Base-by-base conservation (phyloP, 176 grass and related monocot genomes). In the Saccharum officinarum region DNA sequence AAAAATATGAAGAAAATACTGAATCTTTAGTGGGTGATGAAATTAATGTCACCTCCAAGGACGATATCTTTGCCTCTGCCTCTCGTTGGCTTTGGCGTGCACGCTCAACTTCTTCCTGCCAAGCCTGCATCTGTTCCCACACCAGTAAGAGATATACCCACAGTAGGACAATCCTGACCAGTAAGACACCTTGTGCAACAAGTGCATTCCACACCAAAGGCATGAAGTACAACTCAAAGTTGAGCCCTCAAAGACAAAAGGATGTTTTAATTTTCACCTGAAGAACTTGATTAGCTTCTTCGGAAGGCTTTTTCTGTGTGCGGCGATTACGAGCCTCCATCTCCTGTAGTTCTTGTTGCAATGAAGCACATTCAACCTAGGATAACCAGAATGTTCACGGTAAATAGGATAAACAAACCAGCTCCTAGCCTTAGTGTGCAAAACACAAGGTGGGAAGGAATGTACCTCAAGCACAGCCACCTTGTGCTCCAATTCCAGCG, bases 201-300 rank as follows among this genome's bases (percentile, higher is more conserved):
- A n/a, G 23, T 14, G 42, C 18, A 73, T 44, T 77, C 81, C 46
- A 57, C 45, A 77, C 60, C 4, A 40, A 74, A 87, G 34, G 17
- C 44, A 75, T 45, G 2, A 71, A 82, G 23, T 72, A 38, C 13
- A 83, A 22, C 42, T 15, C 8, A 36, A 82, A 41, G 52, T 76
- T 38, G 80, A 86, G 52, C 20, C 66, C 3, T 41, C 18, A 14
- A 84, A 82, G 9, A 69, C 75, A 77, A 85, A 15, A 71, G 40
- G 45, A 63, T 72, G 22, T 20, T 86, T 84, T 74, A 23, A 45
- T 86, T 91, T 70, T 87, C 66, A 94, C 88, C 88, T 98, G 97
- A 88, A 99, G 90, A 66, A 80, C 84, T 94, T 99, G 97, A 70
- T 88, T 99, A 80, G 92, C 90, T 86, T 99, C 97, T 99, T 99